These are phyloP conservation scores for Debaryomycetaceae sp. DNA, from an alignment of 1,139 yeast species.

Conservation along the genomic window DNA sequence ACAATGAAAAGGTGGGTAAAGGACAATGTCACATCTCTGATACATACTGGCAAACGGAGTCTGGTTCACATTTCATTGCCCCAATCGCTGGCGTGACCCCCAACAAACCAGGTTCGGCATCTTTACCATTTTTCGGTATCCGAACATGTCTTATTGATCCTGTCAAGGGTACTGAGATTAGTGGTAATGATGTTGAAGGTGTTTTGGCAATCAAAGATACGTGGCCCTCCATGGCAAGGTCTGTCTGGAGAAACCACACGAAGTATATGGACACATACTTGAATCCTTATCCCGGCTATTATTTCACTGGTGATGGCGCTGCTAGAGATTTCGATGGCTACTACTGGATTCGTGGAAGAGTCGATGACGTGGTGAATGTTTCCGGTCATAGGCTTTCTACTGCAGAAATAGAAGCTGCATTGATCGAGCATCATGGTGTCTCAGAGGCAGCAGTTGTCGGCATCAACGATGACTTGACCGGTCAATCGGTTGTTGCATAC, in stretches of 20 bases:
- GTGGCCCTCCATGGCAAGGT: conserved; percentile 99
- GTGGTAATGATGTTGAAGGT: conserved; percentile 93
- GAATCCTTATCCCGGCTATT: conserved; percentile 93
- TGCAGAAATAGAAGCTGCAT: conserved; percentile 93
- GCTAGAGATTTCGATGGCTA: conserved; percentile 96
- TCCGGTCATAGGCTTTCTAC: conserved; percentile 97
- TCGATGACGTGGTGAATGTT: conserved; percentile 96
- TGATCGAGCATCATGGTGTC: conserved; percentile 74
- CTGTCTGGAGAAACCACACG: conserved; percentile 88
- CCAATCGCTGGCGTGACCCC: conserved; percentile 94
- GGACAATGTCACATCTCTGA: conserved; percentile 84
- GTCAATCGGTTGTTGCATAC: conserved; percentile 94
- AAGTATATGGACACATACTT: conserved; percentile 92
- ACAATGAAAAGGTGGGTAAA: conserved; percentile 87
- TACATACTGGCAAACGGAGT: conserved; percentile 99
- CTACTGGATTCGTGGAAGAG: conserved; percentile 98
- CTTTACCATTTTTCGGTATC: conserved; percentile 94
- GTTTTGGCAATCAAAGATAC: conserved; percentile 84
- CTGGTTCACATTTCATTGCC: conserved; percentile 94
- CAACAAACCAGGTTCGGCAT: conserved; percentile 96
- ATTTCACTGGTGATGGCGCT: conserved; percentile 99
- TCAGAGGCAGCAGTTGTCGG: conserved; percentile 97
- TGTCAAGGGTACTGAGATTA: conserved; percentile 75
- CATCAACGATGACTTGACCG: conserved; percentile 89
- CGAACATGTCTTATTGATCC: conserved; percentile 91